Evolutionary conservation across 495 filamentous ascomycete genomes (phyloP), one percentile per base, ranked within the genome.

Genomic region (Cercophora sp.): DNA sequence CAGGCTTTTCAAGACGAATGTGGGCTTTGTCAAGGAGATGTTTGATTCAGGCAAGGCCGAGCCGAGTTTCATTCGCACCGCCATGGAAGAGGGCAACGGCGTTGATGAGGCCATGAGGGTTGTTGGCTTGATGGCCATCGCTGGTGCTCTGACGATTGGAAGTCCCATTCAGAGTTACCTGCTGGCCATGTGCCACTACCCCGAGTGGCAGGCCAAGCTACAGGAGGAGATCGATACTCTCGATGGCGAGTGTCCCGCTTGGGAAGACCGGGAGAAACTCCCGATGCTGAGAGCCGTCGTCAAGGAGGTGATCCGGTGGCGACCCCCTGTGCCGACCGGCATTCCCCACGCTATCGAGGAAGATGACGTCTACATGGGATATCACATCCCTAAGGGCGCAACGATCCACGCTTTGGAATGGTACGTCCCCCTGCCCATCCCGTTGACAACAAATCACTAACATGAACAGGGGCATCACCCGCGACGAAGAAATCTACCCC

Each of bases 251-350:
- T 71, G 77, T 40, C 78, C 78, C n/a, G 51, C 64, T 49, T 78
- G 75, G 68, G 70, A 69, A 23, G 75, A 81, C 42, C 48, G 70
- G 10, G 64, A 70, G 40, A 55, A 62, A 24, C 45, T 81, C 11
- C 78, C 77, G 5, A 51, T 73, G 48, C 54, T 84, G 46, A 66
- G 80, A 27, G 81, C 83, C 0, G 69, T 79, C 9, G 72, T 84
- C n/a, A 79, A 82, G 61, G 83, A 86, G 62, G 70, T 77, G 10
- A 67, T 84, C 18, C 71, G 83, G 42, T 85, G 83, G 83, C 65
- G 79, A 10, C 82, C 82, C 13, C 65, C 75, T 49, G 62, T 78
- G 58, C 67, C 82, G 59, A 69, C 73, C 46, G 75, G 79, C 5
- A 73, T 78, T 16, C 79, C 80, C 0, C 82, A 85, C 51, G 74